Evolutionary conservation across 2,329 filamentous ascomycete genomes (phyloP).

Genomic region (Xylariaceae sp.): DNA sequence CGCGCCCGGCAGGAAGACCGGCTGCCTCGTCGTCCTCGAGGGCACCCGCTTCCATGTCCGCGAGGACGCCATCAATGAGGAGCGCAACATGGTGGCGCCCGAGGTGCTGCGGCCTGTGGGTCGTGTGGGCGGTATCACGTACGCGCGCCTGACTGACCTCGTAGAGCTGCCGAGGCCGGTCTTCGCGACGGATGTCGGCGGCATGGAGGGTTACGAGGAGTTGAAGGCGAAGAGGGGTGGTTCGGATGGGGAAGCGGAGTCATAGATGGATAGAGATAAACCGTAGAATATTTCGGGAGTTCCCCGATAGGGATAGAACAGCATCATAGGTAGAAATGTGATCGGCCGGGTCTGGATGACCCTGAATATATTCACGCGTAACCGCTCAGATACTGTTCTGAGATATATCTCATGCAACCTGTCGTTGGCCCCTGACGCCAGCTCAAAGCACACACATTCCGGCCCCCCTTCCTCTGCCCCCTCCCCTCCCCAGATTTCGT

Average conservation of each 20-base stretch:
- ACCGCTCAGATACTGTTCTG: neutral
- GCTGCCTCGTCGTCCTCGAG: conserved; percentile 76
- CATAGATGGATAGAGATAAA: neutral
- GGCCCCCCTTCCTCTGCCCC: too few species aligned
- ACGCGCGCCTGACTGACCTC: conserved; percentile 69
- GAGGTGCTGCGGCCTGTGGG: conserved; percentile 75
- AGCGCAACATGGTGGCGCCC: conserved; percentile 73
- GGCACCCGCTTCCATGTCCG: conserved; percentile 86
- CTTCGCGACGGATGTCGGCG: conserved; percentile 53
- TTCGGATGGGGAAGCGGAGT: neutral
- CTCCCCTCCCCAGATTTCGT: neutral
- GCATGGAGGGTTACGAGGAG: conserved; percentile 59
- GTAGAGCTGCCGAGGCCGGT: conserved; percentile 71
- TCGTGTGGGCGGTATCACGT: conserved; percentile 84
- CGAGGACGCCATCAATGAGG: conserved; percentile 83
- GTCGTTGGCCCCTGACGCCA: neutral
- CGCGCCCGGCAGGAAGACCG: conserved; percentile 73
- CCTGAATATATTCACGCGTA: neutral
- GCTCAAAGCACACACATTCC: neutral
- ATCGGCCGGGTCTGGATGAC: neutral
- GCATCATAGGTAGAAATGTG: neutral
- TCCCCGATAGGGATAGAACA: neutral
- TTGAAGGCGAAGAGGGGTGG: conserved; percentile 51
- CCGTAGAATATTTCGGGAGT: neutral
- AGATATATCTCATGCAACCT: neutral